Percentiles rank a stretch among this genome's conserved stretches.
These are phyloP conservation scores for Brasenia schreberi DNA, from an alignment of 164 flowering plant genomes.

Conservation along the genomic window DNA sequence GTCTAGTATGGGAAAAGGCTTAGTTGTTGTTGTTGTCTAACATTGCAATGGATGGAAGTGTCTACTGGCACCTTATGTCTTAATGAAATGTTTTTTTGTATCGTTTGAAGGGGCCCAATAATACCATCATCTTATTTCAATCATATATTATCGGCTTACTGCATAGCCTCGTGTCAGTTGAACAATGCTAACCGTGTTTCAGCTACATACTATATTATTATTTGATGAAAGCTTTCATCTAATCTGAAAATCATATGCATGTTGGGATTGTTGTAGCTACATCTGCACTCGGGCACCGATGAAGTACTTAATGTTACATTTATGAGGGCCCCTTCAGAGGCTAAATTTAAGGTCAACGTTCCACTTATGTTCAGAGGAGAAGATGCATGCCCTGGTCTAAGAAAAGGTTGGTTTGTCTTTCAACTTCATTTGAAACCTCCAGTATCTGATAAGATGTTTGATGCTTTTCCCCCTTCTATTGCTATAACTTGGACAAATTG, in stretches of 20 bases:
- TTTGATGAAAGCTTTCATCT: not conserved
- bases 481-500: not conserved
- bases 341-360: constrained; percentile 74
- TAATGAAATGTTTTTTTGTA: no score
- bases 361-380: constrained; percentile 89
- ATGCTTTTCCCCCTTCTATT: not conserved
- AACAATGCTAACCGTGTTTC: no score
- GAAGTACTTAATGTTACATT: constrained; percentile 79
- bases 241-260: no score
- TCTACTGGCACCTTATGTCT: no score
- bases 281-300: constrained; percentile 62
- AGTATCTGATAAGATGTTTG: not conserved
- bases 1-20: no score
- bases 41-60: no score
- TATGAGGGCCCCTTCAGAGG: constrained; percentile 83
- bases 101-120: no score
- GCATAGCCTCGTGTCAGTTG: no score
- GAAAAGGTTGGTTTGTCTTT: constrained; percentile 43
- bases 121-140: no score
- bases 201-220: no score
- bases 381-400: constrained; percentile 84
- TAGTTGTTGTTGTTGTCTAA: no score
- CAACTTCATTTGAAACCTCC: not conserved
- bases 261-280: constrained; percentile 37
- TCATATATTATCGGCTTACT: no score